Evolutionary conservation across 306 rosid species (phyloP).

Genomic region (Cicer pinnatifidum): DNA sequence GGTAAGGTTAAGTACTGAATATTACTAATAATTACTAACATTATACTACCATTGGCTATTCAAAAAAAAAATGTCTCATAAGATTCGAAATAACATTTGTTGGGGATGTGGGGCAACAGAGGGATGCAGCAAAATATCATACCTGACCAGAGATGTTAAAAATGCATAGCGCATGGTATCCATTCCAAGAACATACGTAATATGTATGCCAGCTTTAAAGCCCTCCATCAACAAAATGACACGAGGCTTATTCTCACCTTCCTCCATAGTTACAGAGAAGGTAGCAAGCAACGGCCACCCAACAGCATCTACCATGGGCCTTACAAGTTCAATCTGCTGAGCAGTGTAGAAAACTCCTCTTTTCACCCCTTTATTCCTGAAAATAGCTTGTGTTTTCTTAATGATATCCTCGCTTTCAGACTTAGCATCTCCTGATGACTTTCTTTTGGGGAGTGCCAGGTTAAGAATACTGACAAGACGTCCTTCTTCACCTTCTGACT

Average conservation of each 20-base stretch:
- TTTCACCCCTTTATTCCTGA: slow-evolving; percentile 79
- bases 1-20: too few relatives aligned
- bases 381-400: slow-evolving; percentile 90
- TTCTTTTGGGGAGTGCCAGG: slow-evolving; percentile 87
- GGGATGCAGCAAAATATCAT: slow-evolving; percentile 30
- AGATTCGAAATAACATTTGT: slow-evolving; percentile 1
- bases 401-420: slow-evolving; percentile 92
- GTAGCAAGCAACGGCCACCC: slow-evolving; percentile 99
- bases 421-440: slow-evolving; percentile 69
- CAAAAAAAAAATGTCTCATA: too few relatives aligned
- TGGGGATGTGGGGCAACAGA: neutral
- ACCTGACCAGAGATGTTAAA: slow-evolving; percentile 97
- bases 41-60: too few relatives aligned
- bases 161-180: slow-evolving; percentile 99
- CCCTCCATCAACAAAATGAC: slow-evolving; percentile 97
- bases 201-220: slow-evolving; percentile 94
- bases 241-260: slow-evolving; percentile 93
- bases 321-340: slow-evolving; percentile 93
- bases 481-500: slow-evolving; percentile 86
- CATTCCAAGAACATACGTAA: slow-evolving; percentile 93
- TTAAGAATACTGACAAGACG: slow-evolving; percentile 92
- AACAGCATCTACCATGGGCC: slow-evolving; percentile 99
- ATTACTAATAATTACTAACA: too few relatives aligned
- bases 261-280: slow-evolving; percentile 98
- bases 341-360: slow-evolving; percentile 92